phyloP scores from a whole-genome alignment of 768 basidiomycete species.

The Hericium erinaceus region DNA sequence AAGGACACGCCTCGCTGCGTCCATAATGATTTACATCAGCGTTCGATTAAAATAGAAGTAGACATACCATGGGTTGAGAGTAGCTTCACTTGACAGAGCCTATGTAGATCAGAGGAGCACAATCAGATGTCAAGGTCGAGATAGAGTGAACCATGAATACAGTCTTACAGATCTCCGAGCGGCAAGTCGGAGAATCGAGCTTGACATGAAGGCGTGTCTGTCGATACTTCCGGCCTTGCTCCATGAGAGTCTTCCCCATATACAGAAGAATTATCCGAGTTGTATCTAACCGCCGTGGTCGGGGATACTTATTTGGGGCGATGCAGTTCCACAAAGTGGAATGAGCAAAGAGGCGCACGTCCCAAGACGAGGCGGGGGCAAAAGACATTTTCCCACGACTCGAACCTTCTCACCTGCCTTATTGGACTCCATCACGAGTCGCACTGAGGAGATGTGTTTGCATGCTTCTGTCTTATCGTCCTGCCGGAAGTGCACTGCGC shows the following conservation, averaged over 20 bases:
- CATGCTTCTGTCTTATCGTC: background rate
- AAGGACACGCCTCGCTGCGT: background rate
- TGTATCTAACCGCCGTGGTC: background rate
- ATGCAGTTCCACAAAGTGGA: background rate
- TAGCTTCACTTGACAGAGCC: background rate
- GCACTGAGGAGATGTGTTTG: background rate
- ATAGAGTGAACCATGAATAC: background rate
- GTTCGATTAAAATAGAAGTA: too few relatives aligned
- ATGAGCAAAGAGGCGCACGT: background rate
- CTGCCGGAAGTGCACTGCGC: background rate
- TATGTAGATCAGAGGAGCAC: background rate
- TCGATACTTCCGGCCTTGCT: background rate
- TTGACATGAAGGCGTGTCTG: background rate
- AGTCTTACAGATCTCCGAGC: too few relatives aligned
- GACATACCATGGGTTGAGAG: background rate
- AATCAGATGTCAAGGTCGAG: background rate
- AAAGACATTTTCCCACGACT: background rate
- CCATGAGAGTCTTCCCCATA: background rate
- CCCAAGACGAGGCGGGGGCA: background rate
- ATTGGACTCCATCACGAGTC: background rate
- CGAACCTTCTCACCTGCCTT: background rate
- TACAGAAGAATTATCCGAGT: background rate
- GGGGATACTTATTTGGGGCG: background rate
- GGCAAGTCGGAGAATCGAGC: too few relatives aligned
- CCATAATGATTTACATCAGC: background rate